phyloP scores from a whole-genome alignment of 1,284 basidiomycete genomes.

The Meripilus lineatus region DNA sequence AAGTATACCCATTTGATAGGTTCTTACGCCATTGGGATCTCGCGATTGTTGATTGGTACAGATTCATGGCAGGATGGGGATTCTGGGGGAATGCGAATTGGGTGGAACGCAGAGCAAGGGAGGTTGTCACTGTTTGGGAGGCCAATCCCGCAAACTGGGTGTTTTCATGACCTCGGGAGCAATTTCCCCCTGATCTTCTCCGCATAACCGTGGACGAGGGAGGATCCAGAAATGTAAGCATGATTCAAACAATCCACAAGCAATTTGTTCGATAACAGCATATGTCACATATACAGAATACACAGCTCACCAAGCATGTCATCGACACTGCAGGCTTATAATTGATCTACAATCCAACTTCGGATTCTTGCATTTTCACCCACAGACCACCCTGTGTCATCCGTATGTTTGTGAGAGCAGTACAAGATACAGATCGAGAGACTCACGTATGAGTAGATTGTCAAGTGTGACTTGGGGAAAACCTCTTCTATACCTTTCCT shows the following conservation, averaged over 20 bases:
- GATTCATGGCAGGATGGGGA: conserved; percentile 20
- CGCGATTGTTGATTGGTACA: conserved; percentile 16
- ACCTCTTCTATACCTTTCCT: conserved; percentile 34
- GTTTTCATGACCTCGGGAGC: no score
- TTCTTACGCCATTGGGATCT: conserved; percentile 16
- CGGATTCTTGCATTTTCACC: conserved; percentile 24
- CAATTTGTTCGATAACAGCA: no score
- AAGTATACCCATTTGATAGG: conserved; percentile 9
- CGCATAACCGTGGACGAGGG: no score
- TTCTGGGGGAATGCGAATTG: conserved; percentile 19
- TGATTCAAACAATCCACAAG: background rate
- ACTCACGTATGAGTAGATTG: conserved; percentile 35
- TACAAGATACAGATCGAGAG: background rate
- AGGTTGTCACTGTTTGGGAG: conserved; percentile 10
- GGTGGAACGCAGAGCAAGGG: conserved; percentile 11
- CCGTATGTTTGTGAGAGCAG: background rate
- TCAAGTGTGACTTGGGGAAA: conserved; percentile 33
- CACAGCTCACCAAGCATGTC: no score
- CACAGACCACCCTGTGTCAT: conserved; percentile 21
- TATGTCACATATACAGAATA: no score
- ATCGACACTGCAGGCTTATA: no score
- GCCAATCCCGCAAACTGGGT: background rate
- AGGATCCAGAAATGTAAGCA: no score
- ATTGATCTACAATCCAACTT: no score
- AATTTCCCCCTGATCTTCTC: no score